Conservation (phyloP, 805 yeast species). For the Starmerella floricola region DNA sequence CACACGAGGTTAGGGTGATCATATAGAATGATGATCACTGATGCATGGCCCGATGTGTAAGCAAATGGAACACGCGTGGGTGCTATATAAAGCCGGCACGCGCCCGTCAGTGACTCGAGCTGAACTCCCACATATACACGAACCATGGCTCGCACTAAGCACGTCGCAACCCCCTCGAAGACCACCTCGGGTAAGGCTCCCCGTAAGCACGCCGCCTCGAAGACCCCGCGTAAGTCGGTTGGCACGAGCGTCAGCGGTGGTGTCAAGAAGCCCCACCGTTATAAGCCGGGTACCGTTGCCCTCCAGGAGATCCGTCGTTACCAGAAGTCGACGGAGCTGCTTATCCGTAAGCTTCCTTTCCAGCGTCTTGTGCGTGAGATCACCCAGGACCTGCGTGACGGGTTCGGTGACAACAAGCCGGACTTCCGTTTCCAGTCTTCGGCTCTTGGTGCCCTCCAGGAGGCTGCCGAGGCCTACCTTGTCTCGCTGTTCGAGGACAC, state of each 20-base stretch:
- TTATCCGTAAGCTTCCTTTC: slow-evolving; percentile 82
- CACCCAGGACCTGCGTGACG: slow-evolving; percentile 78
- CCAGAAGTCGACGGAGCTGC: slow-evolving; percentile 78
- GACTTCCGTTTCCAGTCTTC: slow-evolving; percentile 72
- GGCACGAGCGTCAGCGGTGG: slow-evolving; percentile 66
- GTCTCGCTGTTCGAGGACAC: slow-evolving; percentile 81
- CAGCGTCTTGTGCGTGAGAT: slow-evolving; percentile 84
- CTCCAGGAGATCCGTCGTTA: slow-evolving; percentile 85
- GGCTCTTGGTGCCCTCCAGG: slow-evolving; percentile 84
- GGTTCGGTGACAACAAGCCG: slow-evolving; percentile 28
- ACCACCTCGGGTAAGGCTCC: slow-evolving; percentile 90
- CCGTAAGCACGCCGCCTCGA: slow-evolving; percentile 81
- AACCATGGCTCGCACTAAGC: slow-evolving; percentile 37
- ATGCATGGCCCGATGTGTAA: neutral
- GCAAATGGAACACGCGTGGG: neutral
- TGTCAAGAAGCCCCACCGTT: slow-evolving; percentile 87
- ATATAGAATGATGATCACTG: slow-evolving; percentile 4
- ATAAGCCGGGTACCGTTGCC: slow-evolving; percentile 92
- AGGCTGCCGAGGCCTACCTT: slow-evolving; percentile 80
- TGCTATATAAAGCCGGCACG: slow-evolving; percentile 7
- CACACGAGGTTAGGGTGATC: too few relatives aligned
- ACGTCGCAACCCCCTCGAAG: slow-evolving; percentile 64
- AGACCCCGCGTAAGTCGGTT: slow-evolving; percentile 83
- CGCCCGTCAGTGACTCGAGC: neutral
- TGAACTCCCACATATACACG: neutral